Conservation (phyloP, 129 eudicot genomes). For the Logfia minima region DNA sequence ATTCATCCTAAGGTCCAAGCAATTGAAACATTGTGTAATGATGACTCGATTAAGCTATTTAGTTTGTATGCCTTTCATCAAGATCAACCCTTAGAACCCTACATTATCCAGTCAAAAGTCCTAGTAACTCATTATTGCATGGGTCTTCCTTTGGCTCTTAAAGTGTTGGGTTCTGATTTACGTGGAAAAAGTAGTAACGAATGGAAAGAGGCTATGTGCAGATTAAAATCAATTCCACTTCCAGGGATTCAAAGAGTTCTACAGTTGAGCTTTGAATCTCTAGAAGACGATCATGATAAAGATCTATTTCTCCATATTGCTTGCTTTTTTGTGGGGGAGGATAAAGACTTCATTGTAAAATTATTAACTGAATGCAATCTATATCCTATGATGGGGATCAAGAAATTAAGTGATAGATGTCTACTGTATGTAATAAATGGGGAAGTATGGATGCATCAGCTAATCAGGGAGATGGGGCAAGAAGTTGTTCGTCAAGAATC, state of each 20-base stretch:
- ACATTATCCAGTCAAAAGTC: background rate
- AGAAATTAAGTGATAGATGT: too few species aligned
- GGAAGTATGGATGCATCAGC: too few species aligned
- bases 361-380: background rate
- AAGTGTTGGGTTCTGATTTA: conserved; percentile 17
- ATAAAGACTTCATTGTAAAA: conserved; percentile 19
- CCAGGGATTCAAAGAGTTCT: conserved; percentile 10
- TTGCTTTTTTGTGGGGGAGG: conserved; percentile 31
- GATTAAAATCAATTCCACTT: conserved; percentile 24
- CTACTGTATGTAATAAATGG: too few species aligned
- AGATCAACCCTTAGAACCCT: conserved; percentile 17
- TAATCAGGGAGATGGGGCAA: too few species aligned
- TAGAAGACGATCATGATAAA: conserved; percentile 22
- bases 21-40: background rate
- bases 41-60: background rate
- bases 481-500: too few species aligned
- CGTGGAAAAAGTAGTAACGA: conserved; percentile 9
- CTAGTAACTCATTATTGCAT: conserved; percentile 23
- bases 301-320: conserved; percentile 24
- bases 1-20: conserved; percentile 3
- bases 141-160: conserved; percentile 43
- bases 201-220: conserved; percentile 27
- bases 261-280: conserved; percentile 21
- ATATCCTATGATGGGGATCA: too few species aligned
- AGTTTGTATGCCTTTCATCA: conserved; percentile 38